Evolutionary conservation across 1,284 basidiomycete species (phyloP), one percentile per base, ranked within the genome.

Genomic region (Mycosarcoma mackinlayi): DNA sequence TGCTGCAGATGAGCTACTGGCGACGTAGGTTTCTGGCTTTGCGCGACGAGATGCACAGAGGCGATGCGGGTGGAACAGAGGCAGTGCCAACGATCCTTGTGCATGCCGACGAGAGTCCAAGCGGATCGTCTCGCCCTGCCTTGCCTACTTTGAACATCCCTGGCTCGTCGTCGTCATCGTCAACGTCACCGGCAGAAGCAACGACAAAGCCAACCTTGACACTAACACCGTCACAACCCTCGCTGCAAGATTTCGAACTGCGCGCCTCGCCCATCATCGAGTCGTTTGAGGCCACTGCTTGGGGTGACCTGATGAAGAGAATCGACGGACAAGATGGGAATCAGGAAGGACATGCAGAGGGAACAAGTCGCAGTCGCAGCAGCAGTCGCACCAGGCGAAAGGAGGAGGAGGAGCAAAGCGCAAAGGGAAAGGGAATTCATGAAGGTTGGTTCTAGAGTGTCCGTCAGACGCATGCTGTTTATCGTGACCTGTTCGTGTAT

Each of bases 1-100:
- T 81, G 18, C 50, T 83, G 40, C 69, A 73, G 33, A 67, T 66
- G 39, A 62, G 78, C 6, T 80, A 78, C 56, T 52, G 76, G 28
- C 59, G 80, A 7, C 65, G 73, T 5, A 51, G 73, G 11, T 82
- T 77, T 60, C 53, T 80, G 2, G 71, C 75, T 11, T 23, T 73
- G 13, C 34, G 53, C 1, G 57, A 55, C 7, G 63, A 66, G 45
- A 54, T 57, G 55, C 61, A 53, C n/a, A 61, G 31, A 11, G 31
- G 16, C 13, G 37, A 35, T 35, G 33, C 16, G n/a, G 46, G 27
- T 4, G 41, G 31, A 4, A n/a, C n/a, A n/a, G 59, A 59, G 4
- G 39, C 18, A 7, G 45, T 65, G 4, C 58, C 60, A 10, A 62
- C 63, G 11, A 66, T 61, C 24, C 27, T 56, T 3, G 52, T 63